These are phyloP conservation scores for Eucalyptus erythrocorys DNA, from an alignment of 345 rosid species.

Conservation along the genomic window DNA sequence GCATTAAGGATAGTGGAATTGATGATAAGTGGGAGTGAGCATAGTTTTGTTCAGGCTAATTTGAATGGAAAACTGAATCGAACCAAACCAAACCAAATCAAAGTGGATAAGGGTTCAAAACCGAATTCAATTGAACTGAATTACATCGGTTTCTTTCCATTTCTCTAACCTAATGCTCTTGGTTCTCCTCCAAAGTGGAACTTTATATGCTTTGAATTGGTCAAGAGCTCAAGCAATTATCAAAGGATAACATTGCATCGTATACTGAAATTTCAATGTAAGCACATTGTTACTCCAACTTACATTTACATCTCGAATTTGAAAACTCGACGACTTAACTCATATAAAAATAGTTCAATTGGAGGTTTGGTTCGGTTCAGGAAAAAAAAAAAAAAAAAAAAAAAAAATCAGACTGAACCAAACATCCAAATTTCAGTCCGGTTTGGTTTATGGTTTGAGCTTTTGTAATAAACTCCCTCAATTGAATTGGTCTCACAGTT, in stretches of 20 bases:
- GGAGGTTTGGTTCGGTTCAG: background rate
- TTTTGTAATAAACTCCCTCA: background rate
- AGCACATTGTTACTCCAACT: background rate
- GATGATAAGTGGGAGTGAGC: background rate
- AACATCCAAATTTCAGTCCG: background rate
- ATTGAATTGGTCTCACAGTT: background rate
- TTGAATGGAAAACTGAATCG: background rate
- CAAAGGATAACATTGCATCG: too few species aligned
- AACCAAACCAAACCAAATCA: background rate
- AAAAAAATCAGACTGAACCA: background rate
- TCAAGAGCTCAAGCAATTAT: background rate
- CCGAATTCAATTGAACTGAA: background rate
- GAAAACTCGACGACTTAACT: background rate
- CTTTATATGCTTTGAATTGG: background rate
- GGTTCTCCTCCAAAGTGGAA: background rate
- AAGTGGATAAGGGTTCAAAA: background rate
- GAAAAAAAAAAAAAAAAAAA: too few species aligned
- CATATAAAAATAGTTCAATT: fast-evolving
- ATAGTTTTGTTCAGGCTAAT: background rate
- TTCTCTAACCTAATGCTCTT: background rate
- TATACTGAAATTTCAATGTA: background rate
- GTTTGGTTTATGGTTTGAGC: background rate
- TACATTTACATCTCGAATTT: background rate
- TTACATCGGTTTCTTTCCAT: background rate
- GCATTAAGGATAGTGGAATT: background rate